Evolutionary conservation across 495 filamentous ascomycete species (phyloP), one percentile per base, ranked within the genome.

Genomic region (Beverwykella pulmonaria): DNA sequence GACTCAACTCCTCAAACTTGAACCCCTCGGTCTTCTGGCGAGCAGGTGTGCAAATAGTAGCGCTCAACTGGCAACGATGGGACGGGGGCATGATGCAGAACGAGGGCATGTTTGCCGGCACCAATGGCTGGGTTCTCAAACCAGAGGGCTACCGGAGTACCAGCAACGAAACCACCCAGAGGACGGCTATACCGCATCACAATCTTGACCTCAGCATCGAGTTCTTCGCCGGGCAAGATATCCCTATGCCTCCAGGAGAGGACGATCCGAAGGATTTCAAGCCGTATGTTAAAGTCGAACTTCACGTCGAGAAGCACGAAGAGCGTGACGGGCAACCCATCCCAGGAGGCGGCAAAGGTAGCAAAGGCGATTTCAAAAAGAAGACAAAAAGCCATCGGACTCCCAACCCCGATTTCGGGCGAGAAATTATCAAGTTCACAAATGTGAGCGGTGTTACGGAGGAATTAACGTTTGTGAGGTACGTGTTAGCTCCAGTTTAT

Each of bases 81-180:
- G 93, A 97, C 72, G 87, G 88, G 61, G 93, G 91, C 14, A 95
- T 92, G 89, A 97, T 97, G 93, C 83, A 97, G 0, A 97, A 97
- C 72, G 86, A 92, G 71, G 93, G 85, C 61, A 93, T 97, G 92
- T 98, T 98, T 74, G 82, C 83, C 3, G 88, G 87, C 12, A 88
- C 88, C 1, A 81, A 80, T 4, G 93, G 93, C 19, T 98, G 91
- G 81, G 87, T 94, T 0, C 81, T 94, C 1, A 98, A 98, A 71
- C 93, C 93, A 0, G 74, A 80, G 26, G 89, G 86, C 20, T 90
- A 87, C 68, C 81, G 84, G 41, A 82, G 81, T 60, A 36, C 59
- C 8, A 61, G 65, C 22, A 59, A 68, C 0, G 65, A 60, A 17
- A 53, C 60, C 26, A 15, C 75, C 67, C 23, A 65, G 49, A 49